Evolutionary conservation across 257 asterid genomes (phyloP).

Genomic region (Nicotiana sylvestris): DNA sequence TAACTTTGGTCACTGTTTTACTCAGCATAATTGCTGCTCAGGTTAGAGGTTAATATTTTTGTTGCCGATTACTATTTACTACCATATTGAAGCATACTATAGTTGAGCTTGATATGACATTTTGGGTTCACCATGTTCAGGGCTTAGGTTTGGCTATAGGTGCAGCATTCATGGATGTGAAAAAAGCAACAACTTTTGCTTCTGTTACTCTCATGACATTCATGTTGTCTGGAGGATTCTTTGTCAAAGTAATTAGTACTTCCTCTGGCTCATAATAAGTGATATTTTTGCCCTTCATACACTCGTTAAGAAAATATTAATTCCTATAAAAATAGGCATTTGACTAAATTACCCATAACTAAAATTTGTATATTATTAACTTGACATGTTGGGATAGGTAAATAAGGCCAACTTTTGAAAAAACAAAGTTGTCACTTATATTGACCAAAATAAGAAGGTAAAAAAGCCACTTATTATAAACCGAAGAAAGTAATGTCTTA

Average conservation of each 20-base stretch:
- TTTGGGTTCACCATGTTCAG: background rate
- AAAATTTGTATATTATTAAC: too few species aligned
- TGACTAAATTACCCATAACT: too few species aligned
- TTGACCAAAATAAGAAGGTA: too few species aligned
- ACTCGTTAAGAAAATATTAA: too few species aligned
- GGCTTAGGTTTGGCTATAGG: conserved; percentile 41
- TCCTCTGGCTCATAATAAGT: too few species aligned
- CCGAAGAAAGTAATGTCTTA: background rate
- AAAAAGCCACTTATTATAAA: too few species aligned
- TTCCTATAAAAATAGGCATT: too few species aligned
- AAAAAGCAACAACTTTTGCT: conserved; percentile 45
- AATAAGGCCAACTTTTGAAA: too few species aligned
- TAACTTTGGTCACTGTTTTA: conserved; percentile 29
- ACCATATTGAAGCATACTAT: background rate
- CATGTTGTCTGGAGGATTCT: conserved; percentile 44
- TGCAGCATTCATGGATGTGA: conserved; percentile 42
- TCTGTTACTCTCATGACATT: conserved; percentile 42
- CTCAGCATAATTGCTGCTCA: conserved; percentile 41
- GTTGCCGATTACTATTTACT: background rate
- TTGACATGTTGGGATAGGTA: too few species aligned
- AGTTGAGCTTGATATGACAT: background rate
- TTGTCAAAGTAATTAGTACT: conserved; percentile 25
- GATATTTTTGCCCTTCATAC: too few species aligned
- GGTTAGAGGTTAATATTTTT: conserved; percentile 13
- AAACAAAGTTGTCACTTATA: too few species aligned